Conservation (phyloP, 148 eudicot species). For the Nyssa sinensis region DNA sequence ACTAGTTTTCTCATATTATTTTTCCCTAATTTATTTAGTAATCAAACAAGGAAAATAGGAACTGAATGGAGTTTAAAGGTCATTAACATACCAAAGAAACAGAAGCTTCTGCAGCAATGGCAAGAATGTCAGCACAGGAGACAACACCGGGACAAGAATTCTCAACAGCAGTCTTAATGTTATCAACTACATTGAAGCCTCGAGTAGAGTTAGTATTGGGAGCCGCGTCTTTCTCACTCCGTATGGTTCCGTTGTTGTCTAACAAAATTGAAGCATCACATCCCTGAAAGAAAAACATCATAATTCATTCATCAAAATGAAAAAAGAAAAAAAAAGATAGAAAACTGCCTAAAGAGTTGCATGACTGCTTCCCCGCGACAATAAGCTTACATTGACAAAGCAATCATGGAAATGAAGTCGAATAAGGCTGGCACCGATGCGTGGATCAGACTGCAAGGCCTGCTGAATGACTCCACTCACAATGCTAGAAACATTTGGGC, state of each 20-base stretch:
- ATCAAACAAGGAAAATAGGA: too few species aligned
- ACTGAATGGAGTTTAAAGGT: too few species aligned
- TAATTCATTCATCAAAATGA: neutral
- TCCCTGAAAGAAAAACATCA: conserved; percentile 2
- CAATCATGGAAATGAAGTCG: conserved; percentile 47
- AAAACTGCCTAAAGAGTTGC: too few species aligned
- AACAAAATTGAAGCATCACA: conserved; percentile 13
- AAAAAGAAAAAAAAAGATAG: neutral
- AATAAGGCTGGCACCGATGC: conserved; percentile 40
- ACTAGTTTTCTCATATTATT: too few species aligned
- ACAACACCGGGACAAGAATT: conserved; percentile 34
- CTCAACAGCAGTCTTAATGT: conserved; percentile 36
- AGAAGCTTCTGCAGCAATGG: conserved; percentile 22
- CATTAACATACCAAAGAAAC: conserved; percentile 17
- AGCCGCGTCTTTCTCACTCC: conserved; percentile 35
- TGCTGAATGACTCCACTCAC: conserved; percentile 21
- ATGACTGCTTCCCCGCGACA: too few species aligned
- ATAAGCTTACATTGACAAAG: conserved; percentile 32
- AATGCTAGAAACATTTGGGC: conserved; percentile 32
- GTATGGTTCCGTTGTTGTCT: conserved; percentile 19
- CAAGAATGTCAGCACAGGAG: conserved; percentile 43
- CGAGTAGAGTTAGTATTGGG: conserved; percentile 33
- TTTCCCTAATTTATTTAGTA: too few species aligned
- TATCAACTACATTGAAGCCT: conserved; percentile 37
- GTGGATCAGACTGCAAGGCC: conserved; percentile 33